Evolutionary conservation across 495 filamentous ascomycete genomes (phyloP).

Genomic region (Neurospora intermedia): DNA sequence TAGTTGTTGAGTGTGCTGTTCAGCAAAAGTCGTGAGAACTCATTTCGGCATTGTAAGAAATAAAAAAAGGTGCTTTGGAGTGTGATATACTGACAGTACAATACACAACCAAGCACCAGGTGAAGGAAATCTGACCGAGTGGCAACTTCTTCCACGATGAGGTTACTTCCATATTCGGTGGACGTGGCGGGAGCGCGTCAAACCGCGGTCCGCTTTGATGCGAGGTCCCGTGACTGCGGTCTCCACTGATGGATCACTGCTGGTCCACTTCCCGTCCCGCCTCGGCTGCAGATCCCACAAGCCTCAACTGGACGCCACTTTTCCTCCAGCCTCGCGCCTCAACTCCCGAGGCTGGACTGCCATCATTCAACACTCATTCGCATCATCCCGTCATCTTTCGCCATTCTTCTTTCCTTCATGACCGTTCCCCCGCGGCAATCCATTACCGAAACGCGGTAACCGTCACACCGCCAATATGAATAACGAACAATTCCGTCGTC

Average conservation of each 20-base stretch:
- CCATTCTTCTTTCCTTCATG: background rate
- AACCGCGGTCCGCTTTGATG: background rate
- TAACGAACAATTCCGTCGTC: conserved; percentile 87
- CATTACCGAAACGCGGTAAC: background rate
- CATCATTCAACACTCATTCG: background rate
- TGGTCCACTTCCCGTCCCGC: background rate
- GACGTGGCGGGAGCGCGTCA: background rate
- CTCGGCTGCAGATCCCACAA: background rate
- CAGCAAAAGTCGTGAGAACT: background rate
- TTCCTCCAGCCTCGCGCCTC: background rate
- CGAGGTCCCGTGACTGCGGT: background rate
- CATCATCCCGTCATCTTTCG: background rate
- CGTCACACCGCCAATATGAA: conserved; percentile 52
- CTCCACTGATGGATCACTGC: background rate
- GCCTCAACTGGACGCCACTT: background rate
- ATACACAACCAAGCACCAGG: background rate
- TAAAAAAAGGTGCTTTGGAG: background rate
- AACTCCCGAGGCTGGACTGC: background rate
- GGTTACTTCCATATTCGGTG: background rate
- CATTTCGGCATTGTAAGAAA: background rate
- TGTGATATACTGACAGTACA: too few species aligned
- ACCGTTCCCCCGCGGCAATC: background rate
- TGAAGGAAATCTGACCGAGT: background rate
- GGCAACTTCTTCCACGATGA: background rate
- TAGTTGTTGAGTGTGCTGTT: background rate